Conservation (phyloP, 768 basidiomycete genomes). For the Rhizopogon sp. region DNA sequence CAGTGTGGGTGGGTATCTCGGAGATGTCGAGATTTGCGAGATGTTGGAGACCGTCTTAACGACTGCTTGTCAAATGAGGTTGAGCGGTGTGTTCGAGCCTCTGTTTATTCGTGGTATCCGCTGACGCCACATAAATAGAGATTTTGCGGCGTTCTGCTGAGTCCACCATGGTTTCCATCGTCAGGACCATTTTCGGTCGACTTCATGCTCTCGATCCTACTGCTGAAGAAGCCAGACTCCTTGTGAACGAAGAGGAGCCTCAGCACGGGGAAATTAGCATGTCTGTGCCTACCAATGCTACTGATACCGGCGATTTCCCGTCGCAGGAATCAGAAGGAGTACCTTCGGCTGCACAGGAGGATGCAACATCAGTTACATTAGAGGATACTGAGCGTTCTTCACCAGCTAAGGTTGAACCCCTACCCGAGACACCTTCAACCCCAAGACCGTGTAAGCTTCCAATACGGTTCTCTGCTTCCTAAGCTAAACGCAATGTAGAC, state of each 20-base stretch:
- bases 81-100: slow-evolving; percentile 67
- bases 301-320: slow-evolving; percentile 14
- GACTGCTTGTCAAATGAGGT: slow-evolving; percentile 93
- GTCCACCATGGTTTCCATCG: slow-evolving; percentile 82
- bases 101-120: slow-evolving; percentile 1
- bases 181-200: slow-evolving; percentile 74
- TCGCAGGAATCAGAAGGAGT: slow-evolving; percentile 6
- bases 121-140: slow-evolving; percentile 44
- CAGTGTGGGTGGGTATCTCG: slow-evolving; percentile 63
- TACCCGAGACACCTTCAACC: slow-evolving; percentile 13
- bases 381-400: slow-evolving; percentile 6
- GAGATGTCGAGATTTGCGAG: slow-evolving; percentile 94
- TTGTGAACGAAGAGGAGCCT: slow-evolving; percentile 42
- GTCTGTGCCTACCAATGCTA: slow-evolving; percentile 42
- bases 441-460: slow-evolving; percentile 18
- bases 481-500: slow-evolving; percentile 36
- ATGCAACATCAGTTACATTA: slow-evolving; percentile 9
- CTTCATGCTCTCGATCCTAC: slow-evolving; percentile 63
- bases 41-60: slow-evolving; percentile 97
- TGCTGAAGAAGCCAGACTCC: slow-evolving; percentile 64
- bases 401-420: slow-evolving; percentile 23
- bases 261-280: slow-evolving; percentile 56
- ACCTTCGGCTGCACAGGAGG: slow-evolving; percentile 5
- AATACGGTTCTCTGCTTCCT: not conserved
- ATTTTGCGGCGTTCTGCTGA: slow-evolving; percentile 85